These are phyloP conservation scores for Sphaerulina populicola DNA, from an alignment of 2,329 filamentous ascomycete genomes.

Conservation along the genomic window DNA sequence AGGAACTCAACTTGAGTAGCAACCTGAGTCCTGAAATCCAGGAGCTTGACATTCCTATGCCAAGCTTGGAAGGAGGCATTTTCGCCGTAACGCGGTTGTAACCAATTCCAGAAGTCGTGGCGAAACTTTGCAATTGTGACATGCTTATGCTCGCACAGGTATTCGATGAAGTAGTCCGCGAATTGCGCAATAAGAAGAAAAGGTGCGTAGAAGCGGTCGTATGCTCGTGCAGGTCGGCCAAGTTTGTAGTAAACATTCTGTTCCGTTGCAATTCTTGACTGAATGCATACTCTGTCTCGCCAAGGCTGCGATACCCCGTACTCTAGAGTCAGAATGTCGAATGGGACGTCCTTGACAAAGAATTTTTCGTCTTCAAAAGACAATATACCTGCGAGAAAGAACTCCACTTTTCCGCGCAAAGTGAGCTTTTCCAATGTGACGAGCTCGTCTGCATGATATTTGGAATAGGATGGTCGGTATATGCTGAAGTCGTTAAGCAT, in stretches of 20 bases:
- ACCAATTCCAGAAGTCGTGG: slow-evolving; percentile 50
- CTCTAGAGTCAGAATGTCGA: slow-evolving; percentile 55
- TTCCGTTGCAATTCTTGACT: slow-evolving; percentile 37
- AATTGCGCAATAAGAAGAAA: slow-evolving; percentile 67
- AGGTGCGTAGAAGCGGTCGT: slow-evolving; percentile 51
- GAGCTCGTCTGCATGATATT: slow-evolving; percentile 11
- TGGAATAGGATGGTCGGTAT: slow-evolving; percentile 6
- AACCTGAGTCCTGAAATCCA: slow-evolving; percentile 57
- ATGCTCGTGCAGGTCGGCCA: slow-evolving; percentile 49
- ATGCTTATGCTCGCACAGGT: slow-evolving; percentile 35
- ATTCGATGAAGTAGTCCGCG: slow-evolving; percentile 65
- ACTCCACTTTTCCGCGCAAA: slow-evolving; percentile 20
- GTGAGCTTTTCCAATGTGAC: slow-evolving; percentile 15
- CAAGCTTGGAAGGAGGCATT: slow-evolving; percentile 46
- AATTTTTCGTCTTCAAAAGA: slow-evolving; percentile 36
- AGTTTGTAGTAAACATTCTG: slow-evolving; percentile 56
- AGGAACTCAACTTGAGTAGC: slow-evolving; percentile 56
- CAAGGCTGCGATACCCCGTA: slow-evolving; percentile 48
- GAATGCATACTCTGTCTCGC: slow-evolving; percentile 50
- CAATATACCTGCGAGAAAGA: slow-evolving; percentile 56
- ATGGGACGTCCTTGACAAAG: slow-evolving; percentile 51
- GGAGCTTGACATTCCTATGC: slow-evolving; percentile 36
- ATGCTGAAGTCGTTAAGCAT: slow-evolving; percentile 18
- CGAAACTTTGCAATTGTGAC: slow-evolving; percentile 53
- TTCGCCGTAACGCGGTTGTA: slow-evolving; percentile 41